phyloP scores from a whole-genome alignment of 2,329 filamentous ascomycete species.

The Sclerotinia nivalis region DNA sequence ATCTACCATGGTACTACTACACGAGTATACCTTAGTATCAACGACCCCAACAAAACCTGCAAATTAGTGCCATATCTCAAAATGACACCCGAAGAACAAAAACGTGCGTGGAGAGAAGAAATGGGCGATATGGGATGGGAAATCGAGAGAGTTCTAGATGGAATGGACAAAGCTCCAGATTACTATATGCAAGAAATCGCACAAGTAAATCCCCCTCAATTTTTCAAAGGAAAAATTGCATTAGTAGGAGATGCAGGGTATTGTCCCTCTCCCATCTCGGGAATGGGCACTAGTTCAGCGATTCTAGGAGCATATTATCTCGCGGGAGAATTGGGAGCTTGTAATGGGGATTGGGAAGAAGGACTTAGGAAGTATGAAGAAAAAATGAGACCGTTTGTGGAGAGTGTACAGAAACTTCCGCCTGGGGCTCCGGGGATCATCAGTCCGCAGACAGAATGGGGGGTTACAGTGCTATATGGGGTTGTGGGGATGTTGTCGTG shows the following conservation, averaged over 20 bases:
- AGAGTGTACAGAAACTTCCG: conserved; percentile 9
- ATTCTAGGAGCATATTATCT: conserved; percentile 49
- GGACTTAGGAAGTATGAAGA: conserved; percentile 8
- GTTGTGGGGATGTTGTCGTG: conserved; percentile 4
- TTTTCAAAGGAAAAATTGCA: conserved; percentile 45
- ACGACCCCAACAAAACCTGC: background rate
- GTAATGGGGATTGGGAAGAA: conserved; percentile 6
- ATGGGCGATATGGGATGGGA: conserved; percentile 45
- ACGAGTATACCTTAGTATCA: conserved; percentile 9
- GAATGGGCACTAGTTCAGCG: conserved; percentile 46
- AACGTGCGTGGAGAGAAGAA: background rate
- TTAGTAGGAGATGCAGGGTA: conserved; percentile 57
- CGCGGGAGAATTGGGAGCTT: conserved; percentile 46
- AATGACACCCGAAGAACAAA: conserved; percentile 5
- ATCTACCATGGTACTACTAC: background rate
- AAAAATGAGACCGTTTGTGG: conserved; percentile 8
- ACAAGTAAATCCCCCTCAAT: conserved; percentile 45
- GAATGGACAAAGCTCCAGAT: conserved; percentile 42
- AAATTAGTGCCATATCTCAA: background rate
- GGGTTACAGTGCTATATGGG: background rate
- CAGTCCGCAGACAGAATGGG: conserved; percentile 13
- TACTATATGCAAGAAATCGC: conserved; percentile 46
- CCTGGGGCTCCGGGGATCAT: conserved; percentile 7
- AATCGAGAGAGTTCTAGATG: conserved; percentile 43
- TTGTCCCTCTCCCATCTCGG: conserved; percentile 41